These are phyloP conservation scores for Neofusicoccum parvum DNA, from an alignment of 2,329 filamentous ascomycete genomes.

Conservation along the genomic window DNA sequence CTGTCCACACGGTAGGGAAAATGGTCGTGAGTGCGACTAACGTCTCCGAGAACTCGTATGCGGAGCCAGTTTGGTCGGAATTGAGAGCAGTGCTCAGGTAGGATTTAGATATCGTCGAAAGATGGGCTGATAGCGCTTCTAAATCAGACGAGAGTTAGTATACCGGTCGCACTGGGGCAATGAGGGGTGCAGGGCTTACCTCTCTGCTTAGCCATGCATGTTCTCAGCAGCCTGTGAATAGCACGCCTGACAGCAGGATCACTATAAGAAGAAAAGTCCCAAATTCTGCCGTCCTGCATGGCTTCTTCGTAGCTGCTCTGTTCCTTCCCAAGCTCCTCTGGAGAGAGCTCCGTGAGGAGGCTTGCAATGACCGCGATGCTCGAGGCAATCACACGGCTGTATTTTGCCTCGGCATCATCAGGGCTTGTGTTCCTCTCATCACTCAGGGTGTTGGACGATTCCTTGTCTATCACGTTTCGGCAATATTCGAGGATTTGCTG, in stretches of 20 bases:
- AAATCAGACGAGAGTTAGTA: not conserved
- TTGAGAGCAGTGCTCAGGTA: conserved; percentile 76
- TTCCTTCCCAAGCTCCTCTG: conserved; percentile 62
- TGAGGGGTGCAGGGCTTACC: conserved; percentile 26
- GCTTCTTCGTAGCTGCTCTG: conserved; percentile 65
- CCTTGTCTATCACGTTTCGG: conserved; percentile 72
- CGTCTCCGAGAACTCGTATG: conserved; percentile 68
- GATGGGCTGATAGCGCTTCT: conserved; percentile 38
- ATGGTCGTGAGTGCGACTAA: conserved; percentile 66
- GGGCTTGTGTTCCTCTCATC: conserved; percentile 82
- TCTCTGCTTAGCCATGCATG: conserved; percentile 52
- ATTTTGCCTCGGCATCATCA: conserved; percentile 86
- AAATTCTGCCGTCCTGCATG: conserved; percentile 64
- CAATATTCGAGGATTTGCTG: conserved; percentile 80
- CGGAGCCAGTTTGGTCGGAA: conserved; percentile 72
- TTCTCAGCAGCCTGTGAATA: conserved; percentile 58
- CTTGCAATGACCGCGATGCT: conserved; percentile 58
- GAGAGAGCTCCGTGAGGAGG: conserved; percentile 49
- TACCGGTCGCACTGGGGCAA: too few species aligned
- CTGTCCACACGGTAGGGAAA: conserved; percentile 74
- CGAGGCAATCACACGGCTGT: conserved; percentile 73
- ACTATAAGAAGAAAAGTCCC: conserved; percentile 59
- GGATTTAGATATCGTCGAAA: conserved; percentile 64
- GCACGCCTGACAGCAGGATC: conserved; percentile 62
- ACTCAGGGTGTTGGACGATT: conserved; percentile 80